Evolutionary conservation across 2,329 filamentous ascomycete genomes (phyloP).

Genomic region (Teratosphaeria epicoccoides): DNA sequence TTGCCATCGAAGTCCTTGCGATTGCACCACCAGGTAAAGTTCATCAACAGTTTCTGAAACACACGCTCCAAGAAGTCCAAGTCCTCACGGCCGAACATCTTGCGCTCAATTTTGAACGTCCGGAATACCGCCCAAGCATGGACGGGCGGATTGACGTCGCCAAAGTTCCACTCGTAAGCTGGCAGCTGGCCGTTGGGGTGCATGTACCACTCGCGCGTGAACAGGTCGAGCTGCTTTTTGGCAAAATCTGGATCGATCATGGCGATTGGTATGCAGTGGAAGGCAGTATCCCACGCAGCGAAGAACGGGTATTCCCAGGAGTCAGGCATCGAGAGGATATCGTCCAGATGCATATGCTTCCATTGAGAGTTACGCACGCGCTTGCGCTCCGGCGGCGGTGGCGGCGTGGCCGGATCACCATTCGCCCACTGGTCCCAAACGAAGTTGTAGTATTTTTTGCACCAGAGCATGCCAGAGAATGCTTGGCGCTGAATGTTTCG

Average conservation of each 20-base stretch:
- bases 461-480: constrained; percentile 96
- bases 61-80: constrained; percentile 91
- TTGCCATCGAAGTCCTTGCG: constrained; percentile 90
- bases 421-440: constrained; percentile 98
- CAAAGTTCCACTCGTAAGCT: constrained; percentile 95
- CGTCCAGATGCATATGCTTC: constrained; percentile 91
- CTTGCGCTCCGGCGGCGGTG: constrained; percentile 71
- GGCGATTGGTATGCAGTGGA: constrained; percentile 88
- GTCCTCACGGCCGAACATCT: constrained; percentile 90
- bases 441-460: constrained; percentile 93
- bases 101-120: constrained; percentile 95
- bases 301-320: constrained; percentile 99
- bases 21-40: constrained; percentile 99
- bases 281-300: constrained; percentile 92
- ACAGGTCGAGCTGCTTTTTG: constrained; percentile 93
- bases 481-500: constrained; percentile 93
- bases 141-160: constrained; percentile 91
- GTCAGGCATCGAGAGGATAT: constrained; percentile 94
- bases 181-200: constrained; percentile 93
- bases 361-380: constrained; percentile 76
- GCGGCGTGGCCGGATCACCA: constrained; percentile 77
- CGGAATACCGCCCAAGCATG: constrained; percentile 95
- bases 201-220: constrained; percentile 97
- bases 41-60: constrained; percentile 89
- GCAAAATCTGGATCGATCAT: constrained; percentile 98